Conservation (phyloP, 208 protist genomes). For the Wallacemonas sp. region DNA sequence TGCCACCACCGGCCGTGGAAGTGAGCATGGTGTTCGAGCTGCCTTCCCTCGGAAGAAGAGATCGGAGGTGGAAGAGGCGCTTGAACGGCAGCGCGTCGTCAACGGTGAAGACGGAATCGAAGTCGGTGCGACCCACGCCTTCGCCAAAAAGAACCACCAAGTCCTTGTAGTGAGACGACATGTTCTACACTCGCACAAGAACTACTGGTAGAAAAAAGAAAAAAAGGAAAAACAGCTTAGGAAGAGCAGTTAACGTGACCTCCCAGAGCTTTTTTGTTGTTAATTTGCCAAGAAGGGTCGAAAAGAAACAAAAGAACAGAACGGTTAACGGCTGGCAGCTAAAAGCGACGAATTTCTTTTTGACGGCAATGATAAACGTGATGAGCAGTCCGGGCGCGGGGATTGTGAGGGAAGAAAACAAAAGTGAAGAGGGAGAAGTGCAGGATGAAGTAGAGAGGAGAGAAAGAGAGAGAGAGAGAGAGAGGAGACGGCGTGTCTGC, state of each 20-base stretch:
- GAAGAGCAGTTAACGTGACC: too few relatives aligned
- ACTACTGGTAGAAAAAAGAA: neutral
- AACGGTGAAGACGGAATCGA: slow-evolving; percentile 44
- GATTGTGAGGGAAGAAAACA: neutral
- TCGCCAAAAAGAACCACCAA: slow-evolving; percentile 40
- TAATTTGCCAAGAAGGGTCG: neutral
- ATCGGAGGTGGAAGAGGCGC: slow-evolving; percentile 46
- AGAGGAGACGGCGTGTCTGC: too few relatives aligned
- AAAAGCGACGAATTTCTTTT: neutral
- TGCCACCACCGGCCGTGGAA: neutral
- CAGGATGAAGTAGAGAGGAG: neutral
- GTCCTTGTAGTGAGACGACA: slow-evolving; percentile 65
- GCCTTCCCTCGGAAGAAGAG: slow-evolving; percentile 14
- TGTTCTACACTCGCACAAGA: too few relatives aligned
- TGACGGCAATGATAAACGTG: too few relatives aligned
- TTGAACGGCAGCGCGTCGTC: slow-evolving; percentile 43
- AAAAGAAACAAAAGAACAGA: slow-evolving; percentile 8
- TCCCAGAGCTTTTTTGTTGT: slow-evolving; percentile 2
- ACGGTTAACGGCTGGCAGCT: neutral
- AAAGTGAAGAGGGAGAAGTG: slow-evolving; percentile 2
- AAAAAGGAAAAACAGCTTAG: neutral
- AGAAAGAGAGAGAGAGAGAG: slow-evolving; percentile 4
- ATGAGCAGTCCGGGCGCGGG: too few relatives aligned
- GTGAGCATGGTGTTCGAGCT: slow-evolving; percentile 16
- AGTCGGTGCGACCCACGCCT: slow-evolving; percentile 42